These are phyloP conservation scores for Claviceps monticola DNA, from an alignment of 2,329 filamentous ascomycete species.

Conservation along the genomic window DNA sequence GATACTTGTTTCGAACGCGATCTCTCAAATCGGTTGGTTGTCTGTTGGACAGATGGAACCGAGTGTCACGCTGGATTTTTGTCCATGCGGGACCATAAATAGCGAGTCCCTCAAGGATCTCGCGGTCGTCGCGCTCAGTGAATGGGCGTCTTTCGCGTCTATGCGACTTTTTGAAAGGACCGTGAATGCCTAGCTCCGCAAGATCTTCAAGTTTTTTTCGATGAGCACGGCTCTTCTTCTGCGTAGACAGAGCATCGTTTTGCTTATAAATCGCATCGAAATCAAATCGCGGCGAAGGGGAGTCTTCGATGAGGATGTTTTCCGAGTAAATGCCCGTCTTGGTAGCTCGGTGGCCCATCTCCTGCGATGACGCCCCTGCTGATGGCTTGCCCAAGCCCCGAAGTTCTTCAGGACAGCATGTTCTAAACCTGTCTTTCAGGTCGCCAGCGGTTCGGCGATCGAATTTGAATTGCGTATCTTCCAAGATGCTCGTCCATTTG, in stretches of 20 bases:
- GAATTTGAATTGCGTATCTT: slow-evolving; percentile 46
- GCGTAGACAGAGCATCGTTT: slow-evolving; percentile 22
- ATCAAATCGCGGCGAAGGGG: slow-evolving; percentile 15
- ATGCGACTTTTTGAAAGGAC: slow-evolving; percentile 47
- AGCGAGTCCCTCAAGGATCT: slow-evolving; percentile 46
- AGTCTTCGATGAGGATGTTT: slow-evolving; percentile 38
- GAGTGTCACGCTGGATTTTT: slow-evolving; percentile 46
- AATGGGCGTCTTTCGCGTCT: slow-evolving; percentile 47
- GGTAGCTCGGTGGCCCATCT: slow-evolving; percentile 19
- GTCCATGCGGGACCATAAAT: slow-evolving; percentile 51
- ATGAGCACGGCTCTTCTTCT: slow-evolving; percentile 38
- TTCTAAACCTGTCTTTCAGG: slow-evolving; percentile 52
- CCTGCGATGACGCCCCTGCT: slow-evolving; percentile 10
- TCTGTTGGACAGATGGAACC: slow-evolving; percentile 42
- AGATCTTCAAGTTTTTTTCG: slow-evolving; percentile 43
- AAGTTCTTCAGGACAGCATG: slow-evolving; percentile 49
- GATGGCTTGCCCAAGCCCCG: slow-evolving; percentile 25
- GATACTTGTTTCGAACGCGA: slow-evolving; percentile 49
- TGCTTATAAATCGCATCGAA: slow-evolving; percentile 25
- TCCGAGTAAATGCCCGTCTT: slow-evolving; percentile 39
- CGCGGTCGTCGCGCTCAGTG: slow-evolving; percentile 46
- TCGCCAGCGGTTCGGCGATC: slow-evolving; percentile 48
- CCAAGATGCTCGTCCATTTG: slow-evolving; percentile 50
- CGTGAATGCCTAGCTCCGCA: slow-evolving; percentile 43
- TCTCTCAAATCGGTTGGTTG: slow-evolving; percentile 51